phyloP scores from a whole-genome alignment of 2,329 filamentous ascomycete genomes.

The Paracoccidioides lutzii region DNA sequence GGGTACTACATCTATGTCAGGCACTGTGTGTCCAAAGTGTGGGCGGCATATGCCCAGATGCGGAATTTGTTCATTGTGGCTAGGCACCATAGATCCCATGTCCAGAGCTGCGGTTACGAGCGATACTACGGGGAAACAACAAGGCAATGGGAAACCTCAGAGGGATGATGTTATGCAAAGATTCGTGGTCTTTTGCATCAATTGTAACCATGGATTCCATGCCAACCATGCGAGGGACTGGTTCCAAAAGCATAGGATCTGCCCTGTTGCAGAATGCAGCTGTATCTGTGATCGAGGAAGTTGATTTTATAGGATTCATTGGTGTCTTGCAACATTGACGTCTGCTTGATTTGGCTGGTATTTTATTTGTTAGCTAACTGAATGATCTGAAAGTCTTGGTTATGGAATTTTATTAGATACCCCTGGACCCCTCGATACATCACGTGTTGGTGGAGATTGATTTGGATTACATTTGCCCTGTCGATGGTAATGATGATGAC shows the following conservation, averaged over 20 bases:
- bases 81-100: conserved; percentile 45
- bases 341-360: not conserved
- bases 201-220: conserved; percentile 52
- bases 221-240: conserved; percentile 49
- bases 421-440: not conserved
- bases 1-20: conserved; percentile 26
- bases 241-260: conserved; percentile 44
- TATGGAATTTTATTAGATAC: not conserved
- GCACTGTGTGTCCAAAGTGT: conserved; percentile 49
- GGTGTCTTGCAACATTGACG: not conserved
- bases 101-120: conserved; percentile 26
- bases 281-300: conserved; percentile 36
- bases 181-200: conserved; percentile 49
- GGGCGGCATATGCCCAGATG: conserved; percentile 51
- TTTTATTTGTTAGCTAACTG: not conserved
- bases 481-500: not conserved
- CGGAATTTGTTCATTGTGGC: conserved; percentile 48
- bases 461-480: not conserved
- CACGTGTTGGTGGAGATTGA: not conserved
- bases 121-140: conserved; percentile 16
- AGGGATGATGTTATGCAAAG: conserved; percentile 37
- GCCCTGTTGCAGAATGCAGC: conserved; percentile 43
- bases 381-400: not conserved
- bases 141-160: not conserved
- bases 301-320: not conserved